Percentiles rank a stretch among this genome's conserved stretches.
Conservation (phyloP, 176 grass and related monocot species). For the Puya raimondii region DNA sequence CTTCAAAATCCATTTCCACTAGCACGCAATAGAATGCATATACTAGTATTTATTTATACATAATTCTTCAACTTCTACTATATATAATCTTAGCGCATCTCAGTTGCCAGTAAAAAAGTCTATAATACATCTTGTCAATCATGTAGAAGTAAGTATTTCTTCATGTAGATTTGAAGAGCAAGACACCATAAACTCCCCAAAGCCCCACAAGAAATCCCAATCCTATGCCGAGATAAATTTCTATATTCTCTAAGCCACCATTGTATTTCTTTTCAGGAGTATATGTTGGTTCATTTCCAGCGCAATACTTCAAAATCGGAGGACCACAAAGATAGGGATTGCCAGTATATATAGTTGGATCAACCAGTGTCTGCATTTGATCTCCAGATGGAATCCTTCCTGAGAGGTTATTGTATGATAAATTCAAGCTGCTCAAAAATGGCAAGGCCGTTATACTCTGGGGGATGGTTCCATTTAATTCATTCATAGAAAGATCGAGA, state of each 20-base stretch:
- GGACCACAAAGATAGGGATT: constrained; percentile 23
- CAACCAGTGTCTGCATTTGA: constrained; percentile 33
- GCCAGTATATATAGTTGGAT: constrained; percentile 19
- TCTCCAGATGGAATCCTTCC: constrained; percentile 23
- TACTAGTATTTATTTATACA: too few species aligned
- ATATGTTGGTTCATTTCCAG: too few species aligned
- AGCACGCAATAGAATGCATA: too few species aligned
- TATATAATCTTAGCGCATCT: too few species aligned
- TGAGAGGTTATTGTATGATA: constrained; percentile 32
- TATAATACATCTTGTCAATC: not conserved
- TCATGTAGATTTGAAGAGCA: constrained; percentile 6
- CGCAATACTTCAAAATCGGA: constrained; percentile 13
- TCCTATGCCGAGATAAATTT: too few species aligned
- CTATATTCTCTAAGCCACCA: too few species aligned
- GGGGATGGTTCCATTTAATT: too few species aligned
- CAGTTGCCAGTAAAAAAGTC: not conserved
- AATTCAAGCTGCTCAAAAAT: constrained; percentile 19
- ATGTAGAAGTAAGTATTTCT: constrained; percentile 9
- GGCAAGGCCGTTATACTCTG: not conserved
- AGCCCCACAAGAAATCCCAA: too few species aligned
- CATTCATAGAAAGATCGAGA: too few species aligned
- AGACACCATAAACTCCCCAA: not conserved
- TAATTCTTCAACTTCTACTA: too few species aligned
- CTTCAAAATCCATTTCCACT: too few species aligned
- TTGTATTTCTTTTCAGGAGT: not conserved